Evolutionary conservation across 306 rosid species (phyloP).

Genomic region (Potentilla sterilis): DNA sequence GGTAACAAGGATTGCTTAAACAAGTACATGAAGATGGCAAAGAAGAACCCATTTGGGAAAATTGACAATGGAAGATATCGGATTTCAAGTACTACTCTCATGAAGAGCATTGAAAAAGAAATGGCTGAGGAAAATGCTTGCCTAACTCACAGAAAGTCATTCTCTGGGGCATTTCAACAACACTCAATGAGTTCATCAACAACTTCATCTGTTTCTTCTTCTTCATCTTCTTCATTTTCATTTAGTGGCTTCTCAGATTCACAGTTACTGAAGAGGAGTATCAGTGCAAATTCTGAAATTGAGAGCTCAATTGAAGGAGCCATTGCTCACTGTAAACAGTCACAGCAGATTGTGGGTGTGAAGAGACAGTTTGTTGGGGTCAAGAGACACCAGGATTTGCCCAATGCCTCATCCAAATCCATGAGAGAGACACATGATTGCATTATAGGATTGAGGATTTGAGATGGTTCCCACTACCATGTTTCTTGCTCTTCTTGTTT

Average conservation of each 20-base stretch:
- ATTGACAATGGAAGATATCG: slow-evolving; percentile 37
- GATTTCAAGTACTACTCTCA: slow-evolving; percentile 31
- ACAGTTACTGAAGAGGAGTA: slow-evolving; percentile 64
- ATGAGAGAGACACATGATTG: slow-evolving; percentile 15
- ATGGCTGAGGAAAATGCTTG: slow-evolving; percentile 41
- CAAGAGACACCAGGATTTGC: slow-evolving; percentile 36
- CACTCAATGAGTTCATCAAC: slow-evolving; percentile 54
- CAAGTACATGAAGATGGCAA: slow-evolving; percentile 40
- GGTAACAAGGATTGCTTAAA: slow-evolving; percentile 27
- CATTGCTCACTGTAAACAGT: slow-evolving; percentile 88
- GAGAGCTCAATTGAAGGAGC: slow-evolving; percentile 89
- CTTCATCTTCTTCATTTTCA: slow-evolving; percentile 84
- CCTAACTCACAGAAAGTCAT: slow-evolving; percentile 57
- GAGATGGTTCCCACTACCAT: slow-evolving; percentile 2
- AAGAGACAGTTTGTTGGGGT: slow-evolving; percentile 31
- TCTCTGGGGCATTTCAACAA: slow-evolving; percentile 72
- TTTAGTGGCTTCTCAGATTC: slow-evolving; percentile 53
- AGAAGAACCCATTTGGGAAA: slow-evolving; percentile 49
- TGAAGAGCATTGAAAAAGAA: slow-evolving; percentile 49
- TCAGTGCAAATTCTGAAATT: slow-evolving; percentile 62
- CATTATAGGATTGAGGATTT: slow-evolving; percentile 13
- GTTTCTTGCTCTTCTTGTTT: not conserved
- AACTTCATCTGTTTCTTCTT: slow-evolving; percentile 70
- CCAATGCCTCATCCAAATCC: slow-evolving; percentile 9
- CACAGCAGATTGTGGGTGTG: slow-evolving; percentile 44